Evolutionary conservation across 2,329 filamentous ascomycete genomes (phyloP).

Genomic region (Calcarisporium arbuscula): DNA sequence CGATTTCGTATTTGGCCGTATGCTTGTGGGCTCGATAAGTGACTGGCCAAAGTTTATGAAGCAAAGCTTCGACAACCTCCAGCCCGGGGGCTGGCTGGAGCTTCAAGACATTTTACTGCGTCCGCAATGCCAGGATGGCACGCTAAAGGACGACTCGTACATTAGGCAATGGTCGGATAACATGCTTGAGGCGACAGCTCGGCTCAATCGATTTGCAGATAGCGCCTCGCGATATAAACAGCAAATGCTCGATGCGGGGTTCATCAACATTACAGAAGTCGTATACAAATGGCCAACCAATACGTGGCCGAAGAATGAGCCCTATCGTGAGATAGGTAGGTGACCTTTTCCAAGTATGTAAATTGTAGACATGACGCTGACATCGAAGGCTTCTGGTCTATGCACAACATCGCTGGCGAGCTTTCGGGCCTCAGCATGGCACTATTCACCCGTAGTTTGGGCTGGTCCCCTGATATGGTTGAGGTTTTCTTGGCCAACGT

Average conservation of each 20-base stretch:
- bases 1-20: slow-evolving; percentile 35
- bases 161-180: slow-evolving; percentile 20
- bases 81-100: slow-evolving; percentile 38
- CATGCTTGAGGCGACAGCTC: slow-evolving; percentile 23
- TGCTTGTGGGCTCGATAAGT: slow-evolving; percentile 28
- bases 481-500: slow-evolving; percentile 26
- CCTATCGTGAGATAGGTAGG: slow-evolving; percentile 42
- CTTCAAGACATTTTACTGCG: slow-evolving; percentile 35
- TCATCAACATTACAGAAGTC: slow-evolving; percentile 42
- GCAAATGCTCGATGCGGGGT: slow-evolving; percentile 45
- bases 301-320: slow-evolving; percentile 45
- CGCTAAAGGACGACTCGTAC: slow-evolving; percentile 20
- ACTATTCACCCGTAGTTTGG: slow-evolving; percentile 29
- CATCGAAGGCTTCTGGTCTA: slow-evolving; percentile 32
- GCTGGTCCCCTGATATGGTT: slow-evolving; percentile 27
- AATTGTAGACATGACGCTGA: too few species aligned
- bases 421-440: slow-evolving; percentile 30
- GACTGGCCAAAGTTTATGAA: slow-evolving; percentile 29
- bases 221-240: slow-evolving; percentile 22
- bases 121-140: slow-evolving; percentile 35
- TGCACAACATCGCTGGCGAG: slow-evolving; percentile 25
- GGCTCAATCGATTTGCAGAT: slow-evolving; percentile 23
- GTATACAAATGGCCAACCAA: slow-evolving; percentile 44
- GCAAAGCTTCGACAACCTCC: slow-evolving; percentile 29
- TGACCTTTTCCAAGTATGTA: background rate